A percentile compares a stretch with the other conserved stretches of the same genome.
Evolutionary conservation across 306 rosid genomes (phyloP).

Genomic region (Dryas octopetala): DNA sequence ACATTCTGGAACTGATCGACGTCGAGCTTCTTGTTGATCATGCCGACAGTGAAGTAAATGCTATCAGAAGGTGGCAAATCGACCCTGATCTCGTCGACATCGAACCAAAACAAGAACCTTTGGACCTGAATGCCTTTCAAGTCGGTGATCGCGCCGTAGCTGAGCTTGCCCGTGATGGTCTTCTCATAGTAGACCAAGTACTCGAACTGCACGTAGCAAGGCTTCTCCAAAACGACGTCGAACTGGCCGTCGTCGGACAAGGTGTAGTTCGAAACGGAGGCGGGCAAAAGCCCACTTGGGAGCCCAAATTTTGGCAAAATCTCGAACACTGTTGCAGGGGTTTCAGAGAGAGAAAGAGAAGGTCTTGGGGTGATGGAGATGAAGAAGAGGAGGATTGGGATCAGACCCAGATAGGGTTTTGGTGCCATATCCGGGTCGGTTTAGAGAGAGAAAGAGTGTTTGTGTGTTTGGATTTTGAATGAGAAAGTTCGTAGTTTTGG

Average conservation of each 20-base stretch:
- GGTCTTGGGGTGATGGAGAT: slow-evolving; percentile 8
- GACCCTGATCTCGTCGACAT: slow-evolving; percentile 84
- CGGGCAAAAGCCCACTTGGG: slow-evolving; percentile 74
- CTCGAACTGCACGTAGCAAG: slow-evolving; percentile 76
- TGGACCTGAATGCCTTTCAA: slow-evolving; percentile 81
- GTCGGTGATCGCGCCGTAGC: slow-evolving; percentile 67
- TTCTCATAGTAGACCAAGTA: slow-evolving; percentile 70
- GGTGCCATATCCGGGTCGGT: slow-evolving; percentile 36
- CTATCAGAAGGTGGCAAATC: slow-evolving; percentile 83
- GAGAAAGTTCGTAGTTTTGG: background rate
- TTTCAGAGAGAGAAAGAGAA: slow-evolving; percentile 11
- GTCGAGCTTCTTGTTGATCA: slow-evolving; percentile 78
- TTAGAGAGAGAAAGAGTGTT: background rate
- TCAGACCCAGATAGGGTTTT: slow-evolving; percentile 23
- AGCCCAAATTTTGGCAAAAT: slow-evolving; percentile 71
- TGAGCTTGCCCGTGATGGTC: slow-evolving; percentile 64
- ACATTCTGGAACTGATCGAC: slow-evolving; percentile 69
- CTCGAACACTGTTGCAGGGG: slow-evolving; percentile 54
- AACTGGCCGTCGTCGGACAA: slow-evolving; percentile 64
- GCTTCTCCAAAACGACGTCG: slow-evolving; percentile 48
- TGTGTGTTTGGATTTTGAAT: background rate
- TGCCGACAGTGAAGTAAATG: slow-evolving; percentile 82
- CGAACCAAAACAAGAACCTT: slow-evolving; percentile 67
- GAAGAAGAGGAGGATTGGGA: slow-evolving; percentile 26
- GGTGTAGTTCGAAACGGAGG: slow-evolving; percentile 53